Percentiles rank a stretch among this genome's conserved stretches.
Evolutionary conservation across 441 rosid genomes (phyloP).

Genomic region (Adansonia grandidieri): DNA sequence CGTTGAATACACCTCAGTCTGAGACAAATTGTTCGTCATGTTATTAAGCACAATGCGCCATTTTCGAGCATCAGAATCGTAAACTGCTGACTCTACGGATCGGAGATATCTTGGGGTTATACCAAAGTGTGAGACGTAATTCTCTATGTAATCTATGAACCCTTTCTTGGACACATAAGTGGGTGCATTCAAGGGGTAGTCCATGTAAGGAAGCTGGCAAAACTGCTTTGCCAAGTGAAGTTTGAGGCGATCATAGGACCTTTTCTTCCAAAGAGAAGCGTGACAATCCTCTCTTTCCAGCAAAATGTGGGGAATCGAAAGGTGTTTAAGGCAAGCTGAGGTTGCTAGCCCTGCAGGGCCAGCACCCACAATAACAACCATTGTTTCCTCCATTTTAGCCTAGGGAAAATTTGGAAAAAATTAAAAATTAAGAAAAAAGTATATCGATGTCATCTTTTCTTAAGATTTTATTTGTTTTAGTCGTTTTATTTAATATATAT

Average conservation of each 20-base stretch:
- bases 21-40: background rate
- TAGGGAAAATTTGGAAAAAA: too few species aligned
- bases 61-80: background rate
- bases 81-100: background rate
- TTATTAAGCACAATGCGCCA: background rate
- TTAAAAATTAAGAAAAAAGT: too few species aligned
- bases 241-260: too few species aligned
- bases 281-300: background rate
- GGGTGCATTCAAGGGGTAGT: background rate
- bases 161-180: background rate
- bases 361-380: constrained; percentile 1
- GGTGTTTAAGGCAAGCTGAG: background rate
- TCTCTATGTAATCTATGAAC: background rate
- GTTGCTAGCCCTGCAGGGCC: background rate
- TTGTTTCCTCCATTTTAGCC: background rate
- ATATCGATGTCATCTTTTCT: background rate
- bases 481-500: too few species aligned
- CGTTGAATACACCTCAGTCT: background rate
- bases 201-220: too few species aligned
- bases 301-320: background rate
- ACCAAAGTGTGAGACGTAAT: background rate
- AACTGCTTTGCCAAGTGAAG: too few species aligned
- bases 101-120: background rate
- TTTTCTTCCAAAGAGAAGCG: background rate
- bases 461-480: background rate